phyloP scores from a whole-genome alignment of 1,139 yeast genomes.

The Geotrichum australiense region DNA sequence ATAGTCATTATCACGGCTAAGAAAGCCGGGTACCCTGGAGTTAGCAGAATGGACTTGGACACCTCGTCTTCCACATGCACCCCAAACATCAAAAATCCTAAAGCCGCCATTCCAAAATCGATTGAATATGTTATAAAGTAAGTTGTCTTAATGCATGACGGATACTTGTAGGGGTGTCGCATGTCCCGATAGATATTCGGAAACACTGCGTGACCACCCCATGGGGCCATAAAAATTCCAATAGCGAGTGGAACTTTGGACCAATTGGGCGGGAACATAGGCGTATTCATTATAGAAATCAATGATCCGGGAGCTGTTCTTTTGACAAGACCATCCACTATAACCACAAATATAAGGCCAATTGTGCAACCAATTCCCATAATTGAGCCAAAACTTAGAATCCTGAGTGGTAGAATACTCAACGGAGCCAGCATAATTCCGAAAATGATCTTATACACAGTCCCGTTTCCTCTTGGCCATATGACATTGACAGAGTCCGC shows the following conservation, averaged over 20 bases:
- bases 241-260: slow-evolving; percentile 51
- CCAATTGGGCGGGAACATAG: slow-evolving; percentile 45
- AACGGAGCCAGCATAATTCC: slow-evolving; percentile 57
- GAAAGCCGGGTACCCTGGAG: slow-evolving; percentile 67
- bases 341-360: slow-evolving; percentile 50
- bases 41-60: slow-evolving; percentile 64
- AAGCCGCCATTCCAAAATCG: slow-evolving; percentile 67
- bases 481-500: slow-evolving; percentile 75
- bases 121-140: slow-evolving; percentile 63
- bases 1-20: slow-evolving; percentile 58
- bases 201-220: slow-evolving; percentile 88
- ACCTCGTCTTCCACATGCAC: slow-evolving; percentile 64
- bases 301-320: slow-evolving; percentile 60
- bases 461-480: slow-evolving; percentile 45
- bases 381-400: slow-evolving; percentile 65
- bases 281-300: slow-evolving; percentile 42
- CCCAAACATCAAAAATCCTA: slow-evolving; percentile 90
- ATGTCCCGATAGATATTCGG: slow-evolving; percentile 76
- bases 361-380: slow-evolving; percentile 69
- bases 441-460: slow-evolving; percentile 50
- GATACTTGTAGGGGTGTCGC: slow-evolving; percentile 62
- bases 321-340: slow-evolving; percentile 57
- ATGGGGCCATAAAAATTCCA: slow-evolving; percentile 77
- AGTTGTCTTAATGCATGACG: slow-evolving; percentile 45
- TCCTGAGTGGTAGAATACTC: slow-evolving; percentile 61